Evolutionary conservation across 2,329 filamentous ascomycete genomes (phyloP).

Genomic region (Aspergillus sp.): DNA sequence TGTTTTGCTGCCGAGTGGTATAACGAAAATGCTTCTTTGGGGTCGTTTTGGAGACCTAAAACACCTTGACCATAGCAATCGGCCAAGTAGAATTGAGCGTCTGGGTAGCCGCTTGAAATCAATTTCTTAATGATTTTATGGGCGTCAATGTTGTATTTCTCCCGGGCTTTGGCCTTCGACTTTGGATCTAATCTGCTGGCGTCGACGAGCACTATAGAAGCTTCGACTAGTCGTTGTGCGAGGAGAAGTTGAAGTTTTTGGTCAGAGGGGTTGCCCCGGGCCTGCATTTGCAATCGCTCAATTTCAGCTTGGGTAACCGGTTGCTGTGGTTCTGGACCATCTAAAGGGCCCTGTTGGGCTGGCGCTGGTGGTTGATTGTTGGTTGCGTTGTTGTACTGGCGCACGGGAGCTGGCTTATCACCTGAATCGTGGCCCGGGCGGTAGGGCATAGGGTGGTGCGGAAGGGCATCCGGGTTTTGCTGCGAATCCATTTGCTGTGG

Average conservation of each 20-base stretch:
- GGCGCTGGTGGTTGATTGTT: constrained; percentile 34
- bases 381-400: constrained; percentile 48
- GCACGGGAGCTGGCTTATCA: constrained; percentile 52
- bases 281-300: constrained; percentile 67
- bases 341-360: constrained; percentile 23
- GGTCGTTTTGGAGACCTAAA: constrained; percentile 76
- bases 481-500: constrained; percentile 23
- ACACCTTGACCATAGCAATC: constrained; percentile 83
- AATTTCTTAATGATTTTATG: constrained; percentile 92
- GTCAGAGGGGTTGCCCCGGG: constrained; percentile 72
- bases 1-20: constrained; percentile 93
- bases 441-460: constrained; percentile 56
- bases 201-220: constrained; percentile 74
- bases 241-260: constrained; percentile 69
- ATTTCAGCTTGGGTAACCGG: constrained; percentile 78
- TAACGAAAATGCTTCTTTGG: constrained; percentile 87
- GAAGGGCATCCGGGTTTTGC: constrained; percentile 56
- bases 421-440: constrained; percentile 51
- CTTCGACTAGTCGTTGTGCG: constrained; percentile 83
- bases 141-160: constrained; percentile 81
- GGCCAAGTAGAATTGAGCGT: constrained; percentile 91
- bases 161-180: constrained; percentile 64
- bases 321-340: constrained; percentile 23
- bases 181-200: constrained; percentile 69
- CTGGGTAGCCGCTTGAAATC: constrained; percentile 67